phyloP scores from a whole-genome alignment of 2,329 filamentous ascomycete genomes.

The Arachnomyces sp. region DNA sequence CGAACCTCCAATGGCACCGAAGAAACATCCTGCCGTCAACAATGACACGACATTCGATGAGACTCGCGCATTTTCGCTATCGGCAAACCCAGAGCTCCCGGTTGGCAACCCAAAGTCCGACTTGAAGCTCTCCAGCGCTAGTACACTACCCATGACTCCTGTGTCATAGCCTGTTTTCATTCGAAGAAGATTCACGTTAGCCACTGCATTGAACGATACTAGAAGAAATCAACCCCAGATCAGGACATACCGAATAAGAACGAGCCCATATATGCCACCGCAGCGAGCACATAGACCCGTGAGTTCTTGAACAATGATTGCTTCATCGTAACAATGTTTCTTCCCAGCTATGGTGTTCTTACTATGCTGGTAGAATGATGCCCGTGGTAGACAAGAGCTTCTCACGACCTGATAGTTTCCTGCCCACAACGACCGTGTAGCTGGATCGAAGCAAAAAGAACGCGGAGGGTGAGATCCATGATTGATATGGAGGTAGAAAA shows the following conservation, averaged over 20 bases:
- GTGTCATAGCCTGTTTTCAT: slow-evolving; percentile 35
- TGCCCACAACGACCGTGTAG: no score
- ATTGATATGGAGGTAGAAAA: no score
- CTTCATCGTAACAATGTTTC: slow-evolving; percentile 6
- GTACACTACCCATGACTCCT: slow-evolving; percentile 34
- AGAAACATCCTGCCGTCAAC: slow-evolving; percentile 32
- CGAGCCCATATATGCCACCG: slow-evolving; percentile 37
- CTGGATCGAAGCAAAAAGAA: no score
- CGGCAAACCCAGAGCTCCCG: slow-evolving; percentile 24
- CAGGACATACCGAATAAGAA: slow-evolving; percentile 33
- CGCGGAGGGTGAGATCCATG: no score
- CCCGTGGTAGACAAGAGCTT: no score
- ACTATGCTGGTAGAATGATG: no score
- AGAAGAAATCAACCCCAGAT: background rate
- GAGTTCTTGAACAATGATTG: slow-evolving; percentile 32
- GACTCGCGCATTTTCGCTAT: slow-evolving; percentile 25
- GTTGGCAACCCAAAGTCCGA: slow-evolving; percentile 31
- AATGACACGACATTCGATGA: slow-evolving; percentile 32
- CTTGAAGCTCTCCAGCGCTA: slow-evolving; percentile 33
- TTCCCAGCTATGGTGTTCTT: background rate
- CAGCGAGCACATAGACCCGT: slow-evolving; percentile 37
- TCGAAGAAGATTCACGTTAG: background rate
- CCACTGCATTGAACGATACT: background rate
- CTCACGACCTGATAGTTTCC: no score
- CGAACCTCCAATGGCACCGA: slow-evolving; percentile 29